Evolutionary conservation across 306 rosid genomes (phyloP), one percentile per base, ranked within the genome.

Genomic region (Elaeagnus macrophylla): DNA sequence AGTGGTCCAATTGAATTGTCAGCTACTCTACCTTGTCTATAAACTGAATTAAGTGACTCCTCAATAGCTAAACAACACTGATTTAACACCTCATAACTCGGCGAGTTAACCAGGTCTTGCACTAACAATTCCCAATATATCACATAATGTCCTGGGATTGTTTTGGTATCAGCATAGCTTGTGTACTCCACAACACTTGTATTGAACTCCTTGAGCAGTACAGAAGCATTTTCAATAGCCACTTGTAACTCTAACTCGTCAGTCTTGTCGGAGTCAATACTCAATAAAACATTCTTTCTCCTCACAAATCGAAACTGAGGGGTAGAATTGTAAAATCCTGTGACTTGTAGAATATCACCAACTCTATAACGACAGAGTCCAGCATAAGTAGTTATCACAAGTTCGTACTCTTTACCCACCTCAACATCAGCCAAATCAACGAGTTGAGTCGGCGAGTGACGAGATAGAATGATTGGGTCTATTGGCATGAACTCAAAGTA

Each of bases 131-230:
- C 99, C 99, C 96, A 91, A 37, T 87, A 91, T 12, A 91, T 82
- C 5, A 91, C 99, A 62, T 91, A 91, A 57, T 91, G 99, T 7
- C 96, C 99, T 0, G 99, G 99, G 46, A 91, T 82, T 1, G 93
- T 62, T 11, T 77, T 68, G 0, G 94, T 59, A 9, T 91, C 85
- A 0, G 89, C 96, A 7, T 59, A 80, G 69, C 99, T 91, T 0
- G 99, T 91, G 71, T 91, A 91, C 61, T 91, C 99, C 0, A 77
- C 89, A 5, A 91, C 83, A 32, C 73, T 79, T 0, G 94, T 87
- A 47, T 86, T 80, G 74, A 75, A 80, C 5, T 72, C 79, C 7
- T 62, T 60, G 5, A 91, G 15, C 1, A 84, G 59, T 9, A 15
- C 36, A 0, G 85, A 71, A 0, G 99, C 87, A 56, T 67, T 84